Conservation (phyloP, 2,329 filamentous ascomycete genomes). For the Phialemoniopsis sp. region DNA sequence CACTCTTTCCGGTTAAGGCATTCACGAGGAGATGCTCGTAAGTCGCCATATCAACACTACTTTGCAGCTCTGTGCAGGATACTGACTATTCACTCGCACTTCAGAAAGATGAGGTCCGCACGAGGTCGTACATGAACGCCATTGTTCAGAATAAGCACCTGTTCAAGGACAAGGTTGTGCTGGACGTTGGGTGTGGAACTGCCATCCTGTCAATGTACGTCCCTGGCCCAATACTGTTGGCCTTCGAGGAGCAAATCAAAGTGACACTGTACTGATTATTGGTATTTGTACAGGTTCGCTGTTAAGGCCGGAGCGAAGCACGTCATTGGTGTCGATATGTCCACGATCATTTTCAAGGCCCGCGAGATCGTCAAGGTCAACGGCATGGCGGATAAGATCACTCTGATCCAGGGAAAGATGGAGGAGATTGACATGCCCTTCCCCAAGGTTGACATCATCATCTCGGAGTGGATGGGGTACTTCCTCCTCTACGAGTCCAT, state of each 20-base stretch:
- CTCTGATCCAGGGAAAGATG: conserved; percentile 98
- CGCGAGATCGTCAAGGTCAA: conserved; percentile 90
- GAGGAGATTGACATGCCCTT: conserved; percentile 93
- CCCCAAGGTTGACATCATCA: conserved; percentile 97
- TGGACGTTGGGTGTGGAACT: conserved; percentile 96
- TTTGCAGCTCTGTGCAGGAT: not conserved
- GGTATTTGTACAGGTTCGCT: conserved; percentile 69
- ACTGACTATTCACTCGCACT: conserved; percentile 14
- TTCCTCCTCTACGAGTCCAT: conserved; percentile 98
- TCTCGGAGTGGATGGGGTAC: conserved; percentile 99
- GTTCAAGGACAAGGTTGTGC: conserved; percentile 86
- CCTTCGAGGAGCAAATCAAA: no score
- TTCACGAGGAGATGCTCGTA: conserved; percentile 98
- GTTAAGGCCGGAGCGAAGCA: conserved; percentile 95
- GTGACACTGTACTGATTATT: not conserved
- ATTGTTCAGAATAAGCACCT: conserved; percentile 96
- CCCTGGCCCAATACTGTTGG: not conserved
- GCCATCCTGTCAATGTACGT: conserved; percentile 96
- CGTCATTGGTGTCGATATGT: conserved; percentile 99
- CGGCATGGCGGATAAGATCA: conserved; percentile 93
- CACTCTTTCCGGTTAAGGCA: conserved; percentile 51
- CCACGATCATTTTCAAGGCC: conserved; percentile 98
- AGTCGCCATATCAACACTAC: conserved; percentile 32
- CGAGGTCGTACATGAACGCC: conserved; percentile 91
- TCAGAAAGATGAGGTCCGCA: conserved; percentile 98